Conservation (phyloP, 2,329 filamentous ascomycete species). For the Xylaria sp. region DNA sequence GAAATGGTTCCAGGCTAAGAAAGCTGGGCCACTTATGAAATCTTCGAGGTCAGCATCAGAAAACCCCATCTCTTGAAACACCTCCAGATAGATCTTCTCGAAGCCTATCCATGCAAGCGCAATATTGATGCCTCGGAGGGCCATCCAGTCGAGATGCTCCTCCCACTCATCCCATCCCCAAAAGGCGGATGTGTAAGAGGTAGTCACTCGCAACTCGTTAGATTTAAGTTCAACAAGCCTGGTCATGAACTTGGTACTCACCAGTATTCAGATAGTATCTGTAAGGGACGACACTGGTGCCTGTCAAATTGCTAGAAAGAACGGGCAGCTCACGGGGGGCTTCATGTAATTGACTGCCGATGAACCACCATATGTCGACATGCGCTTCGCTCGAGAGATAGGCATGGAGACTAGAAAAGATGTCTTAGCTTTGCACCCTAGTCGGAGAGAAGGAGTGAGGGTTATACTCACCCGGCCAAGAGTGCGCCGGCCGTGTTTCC, state of each 20-base stretch:
- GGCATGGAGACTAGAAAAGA: conserved; percentile 19
- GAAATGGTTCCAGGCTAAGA: conserved; percentile 30
- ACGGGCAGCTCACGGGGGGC: conserved; percentile 24
- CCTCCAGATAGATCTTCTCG: conserved; percentile 31
- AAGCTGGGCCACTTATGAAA: conserved; percentile 29
- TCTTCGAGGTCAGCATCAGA: conserved; percentile 25
- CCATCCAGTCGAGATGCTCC: conserved; percentile 32
- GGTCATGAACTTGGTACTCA: background rate
- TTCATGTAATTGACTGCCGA: conserved; percentile 26
- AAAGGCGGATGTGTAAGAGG: conserved; percentile 29
- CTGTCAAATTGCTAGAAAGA: conserved; percentile 15
- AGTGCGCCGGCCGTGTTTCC: conserved; percentile 25
- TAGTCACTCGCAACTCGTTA: conserved; percentile 28
- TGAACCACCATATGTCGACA: conserved; percentile 31
- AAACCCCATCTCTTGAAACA: conserved; percentile 30
- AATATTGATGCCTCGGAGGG: conserved; percentile 26
- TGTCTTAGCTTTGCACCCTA: background rate
- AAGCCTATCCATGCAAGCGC: conserved; percentile 31
- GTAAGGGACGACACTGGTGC: conserved; percentile 27
- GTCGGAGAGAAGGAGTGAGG: background rate
- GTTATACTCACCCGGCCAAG: conserved; percentile 20
- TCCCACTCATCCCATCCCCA: conserved; percentile 31
- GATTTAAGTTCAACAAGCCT: background rate
- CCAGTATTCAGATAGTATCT: conserved; percentile 32
- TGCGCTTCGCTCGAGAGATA: conserved; percentile 28